phyloP scores from a whole-genome alignment of 2,329 filamentous ascomycete genomes.

The Aspergillus neotritici region DNA sequence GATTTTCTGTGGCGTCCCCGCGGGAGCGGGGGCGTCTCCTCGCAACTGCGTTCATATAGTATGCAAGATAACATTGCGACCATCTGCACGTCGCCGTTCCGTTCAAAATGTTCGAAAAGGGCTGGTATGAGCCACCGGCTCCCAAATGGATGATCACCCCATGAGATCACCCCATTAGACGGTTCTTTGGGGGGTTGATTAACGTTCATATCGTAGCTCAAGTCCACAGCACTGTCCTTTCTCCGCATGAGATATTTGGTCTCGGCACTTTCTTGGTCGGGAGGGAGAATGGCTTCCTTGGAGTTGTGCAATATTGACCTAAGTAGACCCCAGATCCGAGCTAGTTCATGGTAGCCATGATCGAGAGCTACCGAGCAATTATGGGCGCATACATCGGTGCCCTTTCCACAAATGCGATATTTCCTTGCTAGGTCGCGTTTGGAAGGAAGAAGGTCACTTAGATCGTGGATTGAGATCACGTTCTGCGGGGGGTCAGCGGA shows the following conservation, averaged over 20 bases:
- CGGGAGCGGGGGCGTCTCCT: constrained; percentile 28
- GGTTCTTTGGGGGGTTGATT: constrained; percentile 32
- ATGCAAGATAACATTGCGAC: constrained; percentile 61
- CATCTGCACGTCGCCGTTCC: constrained; percentile 58
- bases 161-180: constrained; percentile 46
- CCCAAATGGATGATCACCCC: constrained; percentile 54
- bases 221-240: constrained; percentile 30
- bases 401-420: constrained; percentile 79
- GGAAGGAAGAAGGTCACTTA: constrained; percentile 68
- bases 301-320: constrained; percentile 71
- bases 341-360: constrained; percentile 64
- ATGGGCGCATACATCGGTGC: constrained; percentile 72
- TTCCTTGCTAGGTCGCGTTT: constrained; percentile 69
- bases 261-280: constrained; percentile 61
- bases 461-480: constrained; percentile 65
- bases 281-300: constrained; percentile 62
- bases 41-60: constrained; percentile 47
- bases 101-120: constrained; percentile 56
- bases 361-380: constrained; percentile 74
- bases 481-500: constrained; percentile 53
- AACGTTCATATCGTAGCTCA: constrained; percentile 29
- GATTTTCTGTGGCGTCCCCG: constrained; percentile 10
- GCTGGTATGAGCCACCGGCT: constrained; percentile 51
- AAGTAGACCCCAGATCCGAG: constrained; percentile 77
- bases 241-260: constrained; percentile 45